A percentile compares a stretch with the other conserved stretches of the same genome.
Conservation (phyloP, 768 basidiomycete genomes). For the Vararia minispora region DNA sequence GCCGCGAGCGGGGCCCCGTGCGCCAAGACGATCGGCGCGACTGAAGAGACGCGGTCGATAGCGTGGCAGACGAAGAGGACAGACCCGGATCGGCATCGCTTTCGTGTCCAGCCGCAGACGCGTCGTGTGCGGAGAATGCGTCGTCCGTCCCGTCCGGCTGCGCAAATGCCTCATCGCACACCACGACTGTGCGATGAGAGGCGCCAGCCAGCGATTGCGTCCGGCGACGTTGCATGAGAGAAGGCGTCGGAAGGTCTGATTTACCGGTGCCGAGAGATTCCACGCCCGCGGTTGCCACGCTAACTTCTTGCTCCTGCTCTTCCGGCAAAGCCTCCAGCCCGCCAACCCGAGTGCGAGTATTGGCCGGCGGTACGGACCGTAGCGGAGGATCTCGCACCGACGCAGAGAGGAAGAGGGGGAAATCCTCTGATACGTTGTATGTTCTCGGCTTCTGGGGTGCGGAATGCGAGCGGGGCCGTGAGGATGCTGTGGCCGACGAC, state of each 20-base stretch:
- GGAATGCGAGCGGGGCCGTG: neutral
- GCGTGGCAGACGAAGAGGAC: constrained; percentile 12
- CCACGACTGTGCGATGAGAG: too few relatives aligned
- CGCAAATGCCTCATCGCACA: too few relatives aligned
- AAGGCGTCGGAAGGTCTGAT: too few relatives aligned
- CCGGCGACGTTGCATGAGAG: too few relatives aligned
- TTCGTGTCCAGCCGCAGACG: constrained; percentile 1
- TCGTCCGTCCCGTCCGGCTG: too few relatives aligned
- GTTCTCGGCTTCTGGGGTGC: neutral
- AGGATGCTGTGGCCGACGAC: neutral
- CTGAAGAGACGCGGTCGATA: constrained; percentile 16
- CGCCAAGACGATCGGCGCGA: constrained; percentile 18
- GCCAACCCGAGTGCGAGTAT: constrained; percentile 1
- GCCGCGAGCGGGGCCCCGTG: constrained; percentile 10
- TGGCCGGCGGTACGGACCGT: constrained; percentile 9
- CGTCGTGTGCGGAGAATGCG: too few relatives aligned
- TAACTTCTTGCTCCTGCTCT: constrained; percentile 35
- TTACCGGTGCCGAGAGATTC: too few relatives aligned
- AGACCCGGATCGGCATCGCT: constrained; percentile 4
- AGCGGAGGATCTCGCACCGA: constrained; percentile 9
- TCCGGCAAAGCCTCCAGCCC: constrained; percentile 41
- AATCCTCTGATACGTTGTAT: constrained; percentile 12
- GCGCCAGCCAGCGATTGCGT: too few relatives aligned
- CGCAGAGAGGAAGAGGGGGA: constrained; percentile 12
- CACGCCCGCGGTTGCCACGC: too few relatives aligned